Percentiles rank a stretch among this genome's conserved stretches.
Conservation (phyloP, 2,329 filamentous ascomycete genomes). For the Botrytis deweyae region DNA sequence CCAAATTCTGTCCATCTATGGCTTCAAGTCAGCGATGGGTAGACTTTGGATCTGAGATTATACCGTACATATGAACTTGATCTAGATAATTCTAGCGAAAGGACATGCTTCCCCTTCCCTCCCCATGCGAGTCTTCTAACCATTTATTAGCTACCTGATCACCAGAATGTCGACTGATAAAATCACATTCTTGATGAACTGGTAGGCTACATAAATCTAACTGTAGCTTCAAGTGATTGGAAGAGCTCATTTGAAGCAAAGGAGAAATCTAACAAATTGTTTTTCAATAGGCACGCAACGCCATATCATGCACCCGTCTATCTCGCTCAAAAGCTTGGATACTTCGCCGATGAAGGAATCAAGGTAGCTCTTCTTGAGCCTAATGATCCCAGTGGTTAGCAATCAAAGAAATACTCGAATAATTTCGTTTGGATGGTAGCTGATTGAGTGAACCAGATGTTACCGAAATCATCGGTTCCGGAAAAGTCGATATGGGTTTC, state of each 20-base stretch:
- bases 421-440: neutral
- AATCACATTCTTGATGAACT: conserved; percentile 83
- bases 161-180: conserved; percentile 72
- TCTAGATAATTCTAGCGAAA: conserved; percentile 87
- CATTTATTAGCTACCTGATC: conserved; percentile 22
- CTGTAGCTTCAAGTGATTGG: neutral
- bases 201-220: conserved; percentile 49
- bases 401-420: neutral
- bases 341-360: conserved; percentile 72
- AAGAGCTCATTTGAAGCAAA: conserved; percentile 14
- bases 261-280: conserved; percentile 35
- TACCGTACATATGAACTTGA: conserved; percentile 73
- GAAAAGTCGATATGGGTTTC: conserved; percentile 75
- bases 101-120: conserved; percentile 66
- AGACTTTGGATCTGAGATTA: conserved; percentile 64
- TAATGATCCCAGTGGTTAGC: conserved; percentile 68
- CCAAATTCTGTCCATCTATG: conserved; percentile 18
- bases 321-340: conserved; percentile 73
- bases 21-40: neutral
- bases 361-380: conserved; percentile 76
- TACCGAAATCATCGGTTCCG: conserved; percentile 75
- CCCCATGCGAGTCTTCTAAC: conserved; percentile 46
- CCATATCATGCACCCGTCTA: conserved; percentile 79
- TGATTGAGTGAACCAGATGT: conserved; percentile 55
- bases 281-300: conserved; percentile 66